A percentile compares a stretch with the other conserved stretches of the same genome.
phyloP scores from a whole-genome alignment of 805 yeast genomes.

The Kodamaea laetipori region DNA sequence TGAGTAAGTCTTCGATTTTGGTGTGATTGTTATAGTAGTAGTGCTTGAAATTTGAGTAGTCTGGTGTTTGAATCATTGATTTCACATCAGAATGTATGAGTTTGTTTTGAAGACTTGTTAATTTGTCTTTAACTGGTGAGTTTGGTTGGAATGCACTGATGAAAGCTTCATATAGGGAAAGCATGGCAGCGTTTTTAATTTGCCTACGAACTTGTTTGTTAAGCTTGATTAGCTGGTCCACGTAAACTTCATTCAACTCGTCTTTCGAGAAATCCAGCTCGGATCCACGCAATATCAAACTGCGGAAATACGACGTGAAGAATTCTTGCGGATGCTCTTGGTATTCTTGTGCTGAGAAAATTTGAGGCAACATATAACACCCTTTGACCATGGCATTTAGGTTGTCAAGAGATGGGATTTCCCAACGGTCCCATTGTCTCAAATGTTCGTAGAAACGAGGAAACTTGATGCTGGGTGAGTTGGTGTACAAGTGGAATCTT shows the following conservation, averaged over 20 bases:
- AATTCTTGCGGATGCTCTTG: not conserved
- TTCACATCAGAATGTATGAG: too few species aligned
- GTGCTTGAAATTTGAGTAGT: not conserved
- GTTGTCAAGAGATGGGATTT: not conserved
- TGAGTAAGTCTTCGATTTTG: conserved; percentile 5
- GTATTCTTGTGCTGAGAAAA: not conserved
- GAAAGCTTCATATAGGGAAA: conserved; percentile 3
- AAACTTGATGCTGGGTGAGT: conserved; percentile 28
- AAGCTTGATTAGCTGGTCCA: not conserved
- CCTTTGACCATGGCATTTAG: not conserved
- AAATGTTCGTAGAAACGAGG: conserved; percentile 27
- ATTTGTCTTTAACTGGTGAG: too few species aligned
- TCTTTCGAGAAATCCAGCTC: conserved; percentile 5
- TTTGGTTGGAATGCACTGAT: not conserved
- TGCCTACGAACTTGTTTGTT: not conserved
- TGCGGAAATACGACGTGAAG: not conserved
- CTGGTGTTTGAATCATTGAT: not conserved
- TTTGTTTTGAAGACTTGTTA: too few species aligned
- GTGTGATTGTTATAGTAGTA: conserved; percentile 4
- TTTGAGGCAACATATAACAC: not conserved
- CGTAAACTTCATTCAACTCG: conserved; percentile 6
- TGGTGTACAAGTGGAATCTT: conserved; percentile 22
- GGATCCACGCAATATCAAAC: not conserved
- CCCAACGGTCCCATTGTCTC: not conserved
- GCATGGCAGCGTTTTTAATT: not conserved